These are phyloP conservation scores for Phaeosphaeriaceae sp. DNA, from an alignment of 2,329 filamentous ascomycete species.

Conservation along the genomic window DNA sequence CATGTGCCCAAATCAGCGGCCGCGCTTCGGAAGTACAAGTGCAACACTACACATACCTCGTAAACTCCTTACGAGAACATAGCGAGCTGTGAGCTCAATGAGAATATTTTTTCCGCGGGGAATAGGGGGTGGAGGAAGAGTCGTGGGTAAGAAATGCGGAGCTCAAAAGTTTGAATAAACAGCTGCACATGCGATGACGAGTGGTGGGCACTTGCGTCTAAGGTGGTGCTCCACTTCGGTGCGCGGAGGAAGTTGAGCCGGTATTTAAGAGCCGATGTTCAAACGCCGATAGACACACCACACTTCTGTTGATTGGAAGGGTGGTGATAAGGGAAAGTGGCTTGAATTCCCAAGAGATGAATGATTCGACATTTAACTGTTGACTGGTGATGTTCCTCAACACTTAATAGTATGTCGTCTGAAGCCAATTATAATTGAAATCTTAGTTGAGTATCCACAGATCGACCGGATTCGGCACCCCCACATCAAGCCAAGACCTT, in stretches of 20 bases:
- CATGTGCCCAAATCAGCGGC: conserved; percentile 18
- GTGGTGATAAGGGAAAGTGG: too few species aligned
- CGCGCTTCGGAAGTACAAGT: conserved; percentile 18
- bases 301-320: too few species aligned
- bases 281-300: too few species aligned
- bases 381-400: too few species aligned
- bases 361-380: too few species aligned
- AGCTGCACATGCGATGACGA: conserved; percentile 20
- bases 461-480: too few species aligned
- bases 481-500: too few species aligned
- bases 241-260: conserved; percentile 6
- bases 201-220: conserved; percentile 12
- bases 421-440: too few species aligned
- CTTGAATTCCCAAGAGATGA: too few species aligned
- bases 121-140: conserved; percentile 3
- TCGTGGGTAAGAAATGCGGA: conserved; percentile 19
- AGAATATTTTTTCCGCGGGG: conserved; percentile 17
- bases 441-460: too few species aligned
- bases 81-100: conserved; percentile 17
- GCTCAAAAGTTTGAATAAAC: conserved; percentile 23
- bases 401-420: too few species aligned
- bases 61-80: conserved; percentile 18
- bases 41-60: conserved; percentile 13
- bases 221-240: conserved; percentile 19
- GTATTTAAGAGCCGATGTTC: background rate